Evolutionary conservation across 768 basidiomycete species (phyloP).

Genomic region (Leccinum olivaceopallidum): DNA sequence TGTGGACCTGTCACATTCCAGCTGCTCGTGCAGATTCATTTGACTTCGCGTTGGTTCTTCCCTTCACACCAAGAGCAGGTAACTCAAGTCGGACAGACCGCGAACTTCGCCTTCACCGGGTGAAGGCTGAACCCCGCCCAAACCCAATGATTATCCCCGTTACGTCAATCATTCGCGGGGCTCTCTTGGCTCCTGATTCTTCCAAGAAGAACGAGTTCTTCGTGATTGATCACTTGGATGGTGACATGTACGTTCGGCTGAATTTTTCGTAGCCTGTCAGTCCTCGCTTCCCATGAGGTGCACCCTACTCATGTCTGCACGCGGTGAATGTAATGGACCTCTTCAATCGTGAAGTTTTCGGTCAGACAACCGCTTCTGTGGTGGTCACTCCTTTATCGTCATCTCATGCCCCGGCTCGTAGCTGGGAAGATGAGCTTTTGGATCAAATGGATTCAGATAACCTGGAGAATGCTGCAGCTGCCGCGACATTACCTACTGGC

Average conservation of each 20-base stretch:
- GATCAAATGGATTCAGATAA: no score
- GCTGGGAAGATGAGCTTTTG: no score
- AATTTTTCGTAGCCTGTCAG: background rate
- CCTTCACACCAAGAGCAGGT: background rate
- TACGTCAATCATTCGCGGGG: background rate
- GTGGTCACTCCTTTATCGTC: no score
- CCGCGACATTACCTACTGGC: no score
- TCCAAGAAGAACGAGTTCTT: background rate
- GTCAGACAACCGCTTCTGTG: no score
- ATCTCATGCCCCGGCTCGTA: no score
- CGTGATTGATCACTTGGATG: background rate
- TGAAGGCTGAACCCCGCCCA: background rate
- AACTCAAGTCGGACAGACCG: background rate
- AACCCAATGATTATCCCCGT: background rate
- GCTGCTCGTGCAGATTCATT: no score
- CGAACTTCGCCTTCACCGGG: background rate
- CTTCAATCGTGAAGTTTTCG: no score
- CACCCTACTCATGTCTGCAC: no score
- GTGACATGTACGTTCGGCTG: background rate
- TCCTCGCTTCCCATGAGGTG: no score
- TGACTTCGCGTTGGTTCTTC: background rate
- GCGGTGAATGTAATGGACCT: no score
- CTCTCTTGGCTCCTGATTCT: background rate
- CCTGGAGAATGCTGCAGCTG: no score
- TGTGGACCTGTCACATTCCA: constrained; percentile 23